Evolutionary conservation across 331 rosid species (phyloP).

Genomic region (Malus hybrid): DNA sequence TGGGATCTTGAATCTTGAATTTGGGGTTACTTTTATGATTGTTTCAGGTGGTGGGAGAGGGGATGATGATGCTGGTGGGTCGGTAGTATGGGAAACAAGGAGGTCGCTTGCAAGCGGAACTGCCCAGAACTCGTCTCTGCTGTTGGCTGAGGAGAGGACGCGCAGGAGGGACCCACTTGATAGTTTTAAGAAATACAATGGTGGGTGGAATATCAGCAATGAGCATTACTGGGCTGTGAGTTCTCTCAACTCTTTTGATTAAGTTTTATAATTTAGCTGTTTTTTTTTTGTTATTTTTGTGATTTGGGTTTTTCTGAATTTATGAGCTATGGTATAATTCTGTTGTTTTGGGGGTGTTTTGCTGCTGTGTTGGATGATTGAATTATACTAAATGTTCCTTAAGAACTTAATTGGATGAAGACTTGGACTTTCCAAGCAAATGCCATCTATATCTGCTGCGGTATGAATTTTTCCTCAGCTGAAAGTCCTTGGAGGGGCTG

Average conservation of each 20-base stretch:
- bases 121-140: slow-evolving; percentile 33
- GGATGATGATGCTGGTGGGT: background rate
- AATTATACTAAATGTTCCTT: background rate
- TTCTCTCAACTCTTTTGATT: background rate
- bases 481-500: background rate
- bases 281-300: background rate
- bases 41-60: background rate
- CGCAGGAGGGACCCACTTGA: slow-evolving; percentile 46
- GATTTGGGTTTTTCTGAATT: background rate
- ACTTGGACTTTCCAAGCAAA: background rate
- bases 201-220: slow-evolving; percentile 85
- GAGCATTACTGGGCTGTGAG: slow-evolving; percentile 54
- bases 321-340: background rate
- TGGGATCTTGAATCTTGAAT: background rate
- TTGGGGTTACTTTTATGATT: background rate
- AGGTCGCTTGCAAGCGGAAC: slow-evolving; percentile 34
- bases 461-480: background rate
- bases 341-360: background rate
- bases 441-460: background rate
- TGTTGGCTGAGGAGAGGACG: slow-evolving; percentile 53
- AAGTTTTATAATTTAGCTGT: background rate
- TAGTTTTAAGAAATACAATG: slow-evolving; percentile 39
- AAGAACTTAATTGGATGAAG: background rate
- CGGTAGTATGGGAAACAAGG: slow-evolving; percentile 33
- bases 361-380: background rate